Evolutionary conservation across 2,329 filamentous ascomycete species (phyloP).

Genomic region (Aureobasidium musti): DNA sequence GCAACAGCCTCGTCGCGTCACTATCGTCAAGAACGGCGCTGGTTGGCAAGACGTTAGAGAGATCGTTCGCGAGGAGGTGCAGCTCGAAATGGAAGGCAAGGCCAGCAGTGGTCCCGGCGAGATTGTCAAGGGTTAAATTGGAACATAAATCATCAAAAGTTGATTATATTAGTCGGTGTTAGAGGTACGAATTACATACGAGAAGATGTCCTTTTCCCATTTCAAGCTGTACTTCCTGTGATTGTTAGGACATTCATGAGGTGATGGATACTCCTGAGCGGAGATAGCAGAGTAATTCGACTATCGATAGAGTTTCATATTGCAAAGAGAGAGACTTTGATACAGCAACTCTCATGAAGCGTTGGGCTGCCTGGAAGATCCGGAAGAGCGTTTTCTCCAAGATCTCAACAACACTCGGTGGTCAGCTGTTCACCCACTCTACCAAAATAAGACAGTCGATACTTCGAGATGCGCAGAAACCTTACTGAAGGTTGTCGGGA

Average conservation of each 20-base stretch:
- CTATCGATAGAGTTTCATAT: too few species aligned
- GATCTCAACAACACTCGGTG: too few species aligned
- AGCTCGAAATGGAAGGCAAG: constrained; percentile 41
- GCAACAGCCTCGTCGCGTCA: constrained; percentile 72
- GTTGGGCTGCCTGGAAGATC: not conserved
- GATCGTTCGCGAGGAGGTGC: constrained; percentile 74
- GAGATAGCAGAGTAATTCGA: too few species aligned
- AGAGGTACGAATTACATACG: not conserved
- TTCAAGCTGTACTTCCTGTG: not conserved
- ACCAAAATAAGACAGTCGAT: not conserved
- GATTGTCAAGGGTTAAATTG: constrained; percentile 24
- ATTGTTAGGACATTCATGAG: too few species aligned
- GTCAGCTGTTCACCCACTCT: too few species aligned
- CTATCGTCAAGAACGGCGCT: constrained; percentile 62
- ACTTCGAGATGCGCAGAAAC: too few species aligned
- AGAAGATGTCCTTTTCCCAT: not conserved
- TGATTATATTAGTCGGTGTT: not conserved
- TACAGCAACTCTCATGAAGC: not conserved
- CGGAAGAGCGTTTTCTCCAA: not conserved
- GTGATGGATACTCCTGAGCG: too few species aligned
- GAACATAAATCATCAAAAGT: not conserved
- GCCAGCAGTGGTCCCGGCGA: constrained; percentile 27
- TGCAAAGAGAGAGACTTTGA: not conserved
- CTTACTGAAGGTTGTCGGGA: too few species aligned
- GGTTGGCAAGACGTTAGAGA: constrained; percentile 74